Evolutionary conservation across 2,329 filamentous ascomycete genomes (phyloP).

Genomic region (Ophiostoma populinum): DNA sequence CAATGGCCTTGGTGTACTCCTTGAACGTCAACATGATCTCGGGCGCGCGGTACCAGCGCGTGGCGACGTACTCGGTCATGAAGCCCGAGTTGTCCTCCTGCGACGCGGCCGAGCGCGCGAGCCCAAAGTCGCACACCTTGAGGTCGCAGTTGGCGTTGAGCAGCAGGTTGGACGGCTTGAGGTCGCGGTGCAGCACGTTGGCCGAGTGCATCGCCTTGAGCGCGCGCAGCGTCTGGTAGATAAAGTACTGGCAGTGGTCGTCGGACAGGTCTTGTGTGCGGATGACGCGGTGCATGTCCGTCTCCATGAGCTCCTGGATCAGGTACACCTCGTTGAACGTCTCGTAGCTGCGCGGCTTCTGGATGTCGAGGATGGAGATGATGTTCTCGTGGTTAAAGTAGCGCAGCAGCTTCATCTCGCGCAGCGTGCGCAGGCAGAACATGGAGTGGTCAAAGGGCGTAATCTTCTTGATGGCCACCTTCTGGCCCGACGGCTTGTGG

Average conservation of each 20-base stretch:
- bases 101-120: constrained; percentile 86
- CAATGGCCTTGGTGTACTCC: constrained; percentile 98
- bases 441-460: constrained; percentile 98
- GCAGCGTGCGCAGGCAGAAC: constrained; percentile 90
- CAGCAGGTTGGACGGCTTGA: constrained; percentile 93
- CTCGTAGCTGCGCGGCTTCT: constrained; percentile 92
- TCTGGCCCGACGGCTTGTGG: constrained; percentile 94
- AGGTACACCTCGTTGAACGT: constrained; percentile 96
- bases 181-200: constrained; percentile 89
- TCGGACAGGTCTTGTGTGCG: constrained; percentile 96
- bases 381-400: constrained; percentile 99
- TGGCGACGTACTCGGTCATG: constrained; percentile 99
- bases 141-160: constrained; percentile 97
- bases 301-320: constrained; percentile 98
- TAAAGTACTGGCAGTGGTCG: constrained; percentile 99
- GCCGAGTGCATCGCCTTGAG: constrained; percentile 99
- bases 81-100: constrained; percentile 99
- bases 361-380: constrained; percentile 97
- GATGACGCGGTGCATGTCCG: constrained; percentile 98
- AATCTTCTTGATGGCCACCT: constrained; percentile 99
- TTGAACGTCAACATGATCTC: constrained; percentile 99
- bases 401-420: constrained; percentile 96
- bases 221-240: constrained; percentile 95
- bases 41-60: constrained; percentile 94
- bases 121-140: constrained; percentile 96